Evolutionary conservation across 2,329 filamentous ascomycete species (phyloP).

Genomic region (Emmonsiellopsis sp.): DNA sequence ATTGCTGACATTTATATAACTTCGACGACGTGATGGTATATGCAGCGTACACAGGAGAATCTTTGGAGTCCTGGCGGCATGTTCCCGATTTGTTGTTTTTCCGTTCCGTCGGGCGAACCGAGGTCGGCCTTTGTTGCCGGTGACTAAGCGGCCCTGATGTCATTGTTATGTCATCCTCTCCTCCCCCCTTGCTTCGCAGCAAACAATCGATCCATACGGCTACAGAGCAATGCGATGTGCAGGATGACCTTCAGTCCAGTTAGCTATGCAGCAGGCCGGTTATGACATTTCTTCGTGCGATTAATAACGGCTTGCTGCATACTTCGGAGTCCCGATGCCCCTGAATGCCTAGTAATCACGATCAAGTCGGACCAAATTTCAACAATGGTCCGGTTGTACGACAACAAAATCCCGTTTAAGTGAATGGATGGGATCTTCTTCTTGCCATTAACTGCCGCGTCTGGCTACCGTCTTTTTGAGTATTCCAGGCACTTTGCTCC

Average conservation of each 20-base stretch:
- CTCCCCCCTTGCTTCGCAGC: neutral
- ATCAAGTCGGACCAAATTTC: too few species aligned
- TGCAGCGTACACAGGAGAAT: slow-evolving; percentile 36
- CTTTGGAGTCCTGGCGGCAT: slow-evolving; percentile 4
- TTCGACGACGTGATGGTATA: slow-evolving; percentile 29
- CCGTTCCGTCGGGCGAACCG: slow-evolving; percentile 2
- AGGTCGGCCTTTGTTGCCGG: neutral
- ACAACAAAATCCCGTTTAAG: neutral
- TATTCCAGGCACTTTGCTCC: too few species aligned
- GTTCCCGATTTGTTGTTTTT: neutral
- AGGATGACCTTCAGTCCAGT: too few species aligned
- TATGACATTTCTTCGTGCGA: too few species aligned
- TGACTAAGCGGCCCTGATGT: neutral
- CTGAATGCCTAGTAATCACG: too few species aligned
- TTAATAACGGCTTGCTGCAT: too few species aligned
- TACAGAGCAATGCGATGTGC: too few species aligned
- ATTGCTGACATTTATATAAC: slow-evolving; percentile 7
- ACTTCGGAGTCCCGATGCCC: too few species aligned
- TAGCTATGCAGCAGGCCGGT: too few species aligned
- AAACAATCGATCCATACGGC: too few species aligned
- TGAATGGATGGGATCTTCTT: neutral
- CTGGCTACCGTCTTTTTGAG: too few species aligned
- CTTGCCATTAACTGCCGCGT: too few species aligned
- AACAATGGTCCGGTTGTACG: neutral
- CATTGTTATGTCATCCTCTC: neutral